Evolutionary conservation across 495 filamentous ascomycete species (phyloP).

Genomic region (Podospora pseudopauciseta): DNA sequence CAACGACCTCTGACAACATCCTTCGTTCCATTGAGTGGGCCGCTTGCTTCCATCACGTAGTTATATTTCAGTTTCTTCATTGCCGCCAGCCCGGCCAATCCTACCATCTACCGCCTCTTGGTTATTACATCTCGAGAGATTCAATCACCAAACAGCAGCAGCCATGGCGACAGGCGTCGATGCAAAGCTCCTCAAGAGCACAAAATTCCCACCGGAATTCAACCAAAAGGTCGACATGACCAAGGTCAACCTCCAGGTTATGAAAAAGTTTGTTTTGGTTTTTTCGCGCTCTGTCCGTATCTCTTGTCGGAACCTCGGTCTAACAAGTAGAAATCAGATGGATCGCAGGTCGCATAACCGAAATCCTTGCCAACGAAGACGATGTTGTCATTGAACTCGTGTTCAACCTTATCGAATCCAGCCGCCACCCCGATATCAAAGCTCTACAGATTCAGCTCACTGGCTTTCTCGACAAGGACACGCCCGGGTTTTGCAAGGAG

Average conservation of each 20-base stretch:
- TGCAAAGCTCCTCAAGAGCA: conserved; percentile 79
- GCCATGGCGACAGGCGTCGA: conserved; percentile 74
- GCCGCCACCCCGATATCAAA: conserved; percentile 90
- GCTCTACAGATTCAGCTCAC: conserved; percentile 88
- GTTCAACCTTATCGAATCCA: conserved; percentile 80
- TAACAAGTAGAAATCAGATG: conserved; percentile 54
- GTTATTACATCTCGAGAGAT: not conserved
- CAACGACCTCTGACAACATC: not conserved
- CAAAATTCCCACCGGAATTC: conserved; percentile 93
- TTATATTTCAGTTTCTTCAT: not conserved
- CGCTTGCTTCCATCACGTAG: not conserved
- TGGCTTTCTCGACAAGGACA: conserved; percentile 93
- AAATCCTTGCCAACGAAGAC: conserved; percentile 85
- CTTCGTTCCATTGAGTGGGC: not conserved
- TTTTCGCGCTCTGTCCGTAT: too few relatives aligned
- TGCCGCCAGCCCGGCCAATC: not conserved
- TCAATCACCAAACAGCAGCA: not conserved
- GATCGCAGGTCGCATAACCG: conserved; percentile 82
- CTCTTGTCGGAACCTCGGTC: not conserved
- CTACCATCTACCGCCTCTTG: not conserved
- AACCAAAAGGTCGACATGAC: conserved; percentile 93
- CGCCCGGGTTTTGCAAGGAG: conserved; percentile 85
- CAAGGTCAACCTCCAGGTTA: conserved; percentile 94
- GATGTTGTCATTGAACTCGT: conserved; percentile 92
- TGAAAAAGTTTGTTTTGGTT: conserved; percentile 70